Evolutionary conservation across 345 rosid genomes (phyloP).

Genomic region (Crucihimalaya himalaica): DNA sequence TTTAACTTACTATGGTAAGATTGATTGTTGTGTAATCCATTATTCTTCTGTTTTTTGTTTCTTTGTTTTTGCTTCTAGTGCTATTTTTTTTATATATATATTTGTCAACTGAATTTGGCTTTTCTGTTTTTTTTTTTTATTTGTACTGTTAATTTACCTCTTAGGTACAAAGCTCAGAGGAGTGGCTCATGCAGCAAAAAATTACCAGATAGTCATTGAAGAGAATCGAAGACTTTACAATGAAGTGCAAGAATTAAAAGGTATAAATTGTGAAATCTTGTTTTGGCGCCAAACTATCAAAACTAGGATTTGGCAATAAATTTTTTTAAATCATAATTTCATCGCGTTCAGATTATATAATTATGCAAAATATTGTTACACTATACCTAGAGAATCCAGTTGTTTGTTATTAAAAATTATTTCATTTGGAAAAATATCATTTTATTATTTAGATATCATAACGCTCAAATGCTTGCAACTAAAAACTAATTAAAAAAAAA

Average conservation of each 20-base stretch:
- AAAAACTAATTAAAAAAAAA: background rate
- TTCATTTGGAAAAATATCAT: too few species aligned
- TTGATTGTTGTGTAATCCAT: background rate
- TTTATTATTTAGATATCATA: too few species aligned
- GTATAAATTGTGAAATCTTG: conserved; percentile 34
- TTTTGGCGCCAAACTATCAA: background rate
- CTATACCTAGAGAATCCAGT: too few species aligned
- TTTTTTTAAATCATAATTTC: background rate
- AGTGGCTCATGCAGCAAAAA: conserved; percentile 71
- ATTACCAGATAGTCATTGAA: conserved; percentile 63
- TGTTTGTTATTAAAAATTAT: too few species aligned
- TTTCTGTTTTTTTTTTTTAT: conserved; percentile 22
- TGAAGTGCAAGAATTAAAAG: conserved; percentile 92
- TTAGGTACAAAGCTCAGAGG: conserved; percentile 72
- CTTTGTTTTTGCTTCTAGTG: background rate
- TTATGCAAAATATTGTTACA: too few species aligned
- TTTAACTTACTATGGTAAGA: conserved; percentile 61
- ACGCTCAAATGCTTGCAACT: background rate
- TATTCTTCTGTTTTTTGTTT: background rate
- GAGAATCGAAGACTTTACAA: conserved; percentile 84
- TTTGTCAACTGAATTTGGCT: background rate
- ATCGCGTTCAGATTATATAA: too few species aligned
- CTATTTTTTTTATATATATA: background rate
- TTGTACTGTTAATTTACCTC: background rate
- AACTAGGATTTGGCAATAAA: background rate